These are phyloP conservation scores for Acanthamoeba lenticulata DNA, from an alignment of 208 protist species.

Conservation along the genomic window DNA sequence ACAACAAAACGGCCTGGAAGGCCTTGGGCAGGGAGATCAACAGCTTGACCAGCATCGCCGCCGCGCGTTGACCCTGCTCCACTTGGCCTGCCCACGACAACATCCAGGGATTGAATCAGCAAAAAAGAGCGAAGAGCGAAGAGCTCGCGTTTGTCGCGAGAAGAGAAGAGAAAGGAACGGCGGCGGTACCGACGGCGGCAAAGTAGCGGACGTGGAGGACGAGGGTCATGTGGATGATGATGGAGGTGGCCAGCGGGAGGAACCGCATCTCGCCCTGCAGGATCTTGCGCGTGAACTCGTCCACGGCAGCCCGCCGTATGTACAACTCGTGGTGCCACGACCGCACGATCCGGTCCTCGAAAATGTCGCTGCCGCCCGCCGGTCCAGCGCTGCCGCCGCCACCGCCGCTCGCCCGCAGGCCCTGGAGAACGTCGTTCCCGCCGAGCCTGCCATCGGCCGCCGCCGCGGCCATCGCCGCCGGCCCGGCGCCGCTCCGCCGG, in stretches of 20 bases:
- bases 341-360: not conserved
- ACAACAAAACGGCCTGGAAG: conserved; percentile 9
- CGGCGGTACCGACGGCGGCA: not conserved
- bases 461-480: too few relatives aligned
- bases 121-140: not conserved
- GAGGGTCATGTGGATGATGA: conserved; percentile 20
- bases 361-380: not conserved
- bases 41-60: conserved; percentile 41
- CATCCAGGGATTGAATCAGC: not conserved
- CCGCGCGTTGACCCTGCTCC: not conserved
- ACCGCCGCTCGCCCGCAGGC: not conserved
- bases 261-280: conserved; percentile 36
- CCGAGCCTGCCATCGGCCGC: too few relatives aligned
- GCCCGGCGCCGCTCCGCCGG: not conserved
- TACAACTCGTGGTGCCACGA: not conserved
- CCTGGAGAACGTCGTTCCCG: not conserved
- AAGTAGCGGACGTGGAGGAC: conserved; percentile 10
- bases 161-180: not conserved
- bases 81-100: not conserved
- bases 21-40: conserved; percentile 23
- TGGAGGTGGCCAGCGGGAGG: conserved; percentile 29
- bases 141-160: not conserved
- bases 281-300: conserved; percentile 30
- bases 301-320: not conserved
- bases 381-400: not conserved